Evolutionary conservation across 352 stramenopile species (phyloP).

Genomic region (Phytopythium aichiense): DNA sequence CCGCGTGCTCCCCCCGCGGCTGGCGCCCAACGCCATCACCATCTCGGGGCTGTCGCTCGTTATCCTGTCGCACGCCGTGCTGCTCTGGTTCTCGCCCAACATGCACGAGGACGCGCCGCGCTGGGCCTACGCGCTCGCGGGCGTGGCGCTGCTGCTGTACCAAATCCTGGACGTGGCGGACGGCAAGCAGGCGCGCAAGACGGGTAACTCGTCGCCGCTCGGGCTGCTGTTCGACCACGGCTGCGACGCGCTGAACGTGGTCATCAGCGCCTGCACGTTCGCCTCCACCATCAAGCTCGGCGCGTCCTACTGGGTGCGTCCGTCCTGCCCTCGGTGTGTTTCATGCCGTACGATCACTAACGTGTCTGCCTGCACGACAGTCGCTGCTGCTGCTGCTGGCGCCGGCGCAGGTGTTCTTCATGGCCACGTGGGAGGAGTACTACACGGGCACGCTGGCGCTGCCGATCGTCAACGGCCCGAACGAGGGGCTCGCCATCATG

Average conservation of each 20-base stretch:
- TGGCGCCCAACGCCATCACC: slow-evolving; percentile 83
- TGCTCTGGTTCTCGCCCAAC: slow-evolving; percentile 82
- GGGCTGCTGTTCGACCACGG: slow-evolving; percentile 84
- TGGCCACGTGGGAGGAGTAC: slow-evolving; percentile 98
- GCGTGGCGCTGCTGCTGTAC: slow-evolving; percentile 68
- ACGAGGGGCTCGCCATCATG: slow-evolving; percentile 93
- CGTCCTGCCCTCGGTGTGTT: slow-evolving; percentile 5
- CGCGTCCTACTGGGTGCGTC: slow-evolving; percentile 76
- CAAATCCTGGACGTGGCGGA: slow-evolving; percentile 86
- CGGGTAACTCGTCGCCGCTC: slow-evolving; percentile 81
- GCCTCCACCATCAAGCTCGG: slow-evolving; percentile 85
- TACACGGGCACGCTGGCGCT: slow-evolving; percentile 95
- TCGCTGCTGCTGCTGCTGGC: slow-evolving; percentile 64
- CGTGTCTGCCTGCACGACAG: slow-evolving; percentile 26
- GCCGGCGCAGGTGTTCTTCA: slow-evolving; percentile 93
- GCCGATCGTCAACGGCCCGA: slow-evolving; percentile 95
- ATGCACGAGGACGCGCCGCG: slow-evolving; percentile 74
- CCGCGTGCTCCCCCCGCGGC: slow-evolving; percentile 55
- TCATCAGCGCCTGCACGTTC: slow-evolving; percentile 81
- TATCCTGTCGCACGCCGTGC: slow-evolving; percentile 64
- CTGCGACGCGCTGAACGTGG: slow-evolving; percentile 81
- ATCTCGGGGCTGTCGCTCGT: slow-evolving; percentile 71
- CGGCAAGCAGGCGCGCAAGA: slow-evolving; percentile 85
- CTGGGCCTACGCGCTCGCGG: slow-evolving; percentile 70
- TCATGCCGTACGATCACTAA: slow-evolving; percentile 6